Evolutionary conservation across 495 filamentous ascomycete genomes (phyloP).

Genomic region (Penicillium pancosmium): DNA sequence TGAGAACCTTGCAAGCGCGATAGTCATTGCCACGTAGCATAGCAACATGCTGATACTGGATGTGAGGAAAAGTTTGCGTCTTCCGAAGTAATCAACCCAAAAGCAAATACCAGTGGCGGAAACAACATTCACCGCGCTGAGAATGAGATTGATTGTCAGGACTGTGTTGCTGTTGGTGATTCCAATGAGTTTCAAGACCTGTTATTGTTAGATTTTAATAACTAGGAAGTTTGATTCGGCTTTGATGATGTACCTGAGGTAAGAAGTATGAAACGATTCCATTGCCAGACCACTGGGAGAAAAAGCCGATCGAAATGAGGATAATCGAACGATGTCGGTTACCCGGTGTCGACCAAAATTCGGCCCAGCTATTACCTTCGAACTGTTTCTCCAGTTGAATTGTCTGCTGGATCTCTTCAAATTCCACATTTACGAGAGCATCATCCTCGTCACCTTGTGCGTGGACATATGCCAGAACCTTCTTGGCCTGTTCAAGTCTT

Average conservation of each 20-base stretch:
- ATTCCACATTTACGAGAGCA: constrained; percentile 26
- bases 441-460: constrained; percentile 24
- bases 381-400: constrained; percentile 33
- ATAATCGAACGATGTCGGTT: constrained; percentile 64
- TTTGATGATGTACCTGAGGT: constrained; percentile 27
- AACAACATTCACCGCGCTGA: constrained; percentile 43
- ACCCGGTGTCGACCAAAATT: constrained; percentile 66
- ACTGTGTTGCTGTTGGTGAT: constrained; percentile 49
- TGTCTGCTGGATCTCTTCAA: constrained; percentile 28
- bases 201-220: constrained; percentile 25
- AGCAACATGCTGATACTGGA: constrained; percentile 41
- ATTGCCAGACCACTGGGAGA: constrained; percentile 49
- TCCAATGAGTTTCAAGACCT: constrained; percentile 58
- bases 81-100: constrained; percentile 42
- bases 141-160: constrained; percentile 37
- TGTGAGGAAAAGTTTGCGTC: constrained; percentile 40
- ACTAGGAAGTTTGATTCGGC: neutral
- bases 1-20: constrained; percentile 23
- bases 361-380: constrained; percentile 36
- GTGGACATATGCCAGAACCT: constrained; percentile 35
- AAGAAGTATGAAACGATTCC: constrained; percentile 46
- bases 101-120: constrained; percentile 42
- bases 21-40: constrained; percentile 38
- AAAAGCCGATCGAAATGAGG: constrained; percentile 62
- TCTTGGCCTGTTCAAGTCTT: constrained; percentile 33